Base-by-base conservation (phyloP, 305 asterid genomes). In the Striga hermonthica region DNA sequence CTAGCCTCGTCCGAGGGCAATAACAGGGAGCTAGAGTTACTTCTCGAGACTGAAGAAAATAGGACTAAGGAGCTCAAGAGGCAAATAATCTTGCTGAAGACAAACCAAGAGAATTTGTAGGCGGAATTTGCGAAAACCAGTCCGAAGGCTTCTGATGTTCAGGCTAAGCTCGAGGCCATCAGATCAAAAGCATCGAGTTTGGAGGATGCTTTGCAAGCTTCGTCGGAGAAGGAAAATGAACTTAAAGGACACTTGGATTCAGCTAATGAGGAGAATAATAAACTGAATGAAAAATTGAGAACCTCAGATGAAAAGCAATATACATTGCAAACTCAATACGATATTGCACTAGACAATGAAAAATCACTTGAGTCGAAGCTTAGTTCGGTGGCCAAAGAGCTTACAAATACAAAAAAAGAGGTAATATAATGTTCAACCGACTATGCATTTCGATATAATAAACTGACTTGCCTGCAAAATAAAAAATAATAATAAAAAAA, bases 31-130 rank as follows among this genome's bases (percentile, higher is more conserved):
- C n/a, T n/a, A n/a, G n/a, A 91, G 87, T 72, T 83, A 52, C 81
- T 86, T 73, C 94, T 91, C 13, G 90, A 86, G 74, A 80, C 89
- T 9, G 95, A 91, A 60, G 89, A 81, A 62, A 64, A 78, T 35
- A 81, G 89, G 82, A 84, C 82, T 65, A 86, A 75, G 86, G 95
- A 89, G 81, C 90, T 85, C 56, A 96, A 92, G 76, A 96, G 84
- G 78, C 90, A 86, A 71, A 70, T 84, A 60, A 79, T 68, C 70
- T 62, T 56, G 60, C 75, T 86, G 37, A 95, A 86, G 57, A 82
- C 75, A 67, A 87, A 84, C 72, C 72, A 71, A 37, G 78, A 52
- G 77, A 75, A 61, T 50, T 79, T 73, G 41, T 91, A 83, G 65
- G 85, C 65, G 60, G 91, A 90, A 65, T 74, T 84, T 10, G 72